Conservation (phyloP, 768 basidiomycete genomes). For the Auricularia cornea region DNA sequence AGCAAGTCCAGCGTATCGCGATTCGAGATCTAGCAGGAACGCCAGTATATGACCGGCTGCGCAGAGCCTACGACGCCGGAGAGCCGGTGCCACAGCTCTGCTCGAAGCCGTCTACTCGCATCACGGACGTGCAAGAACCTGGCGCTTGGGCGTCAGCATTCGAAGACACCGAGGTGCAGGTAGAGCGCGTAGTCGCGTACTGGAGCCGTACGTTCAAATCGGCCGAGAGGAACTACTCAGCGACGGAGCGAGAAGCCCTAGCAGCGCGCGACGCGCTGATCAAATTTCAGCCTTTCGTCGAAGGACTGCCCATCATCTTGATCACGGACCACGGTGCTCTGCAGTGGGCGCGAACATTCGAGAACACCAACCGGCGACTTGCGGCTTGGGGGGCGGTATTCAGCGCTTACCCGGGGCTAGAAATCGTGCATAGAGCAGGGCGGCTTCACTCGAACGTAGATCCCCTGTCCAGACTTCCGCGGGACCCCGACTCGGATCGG, state of each 20-base stretch:
- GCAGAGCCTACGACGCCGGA: slow-evolving; percentile 12
- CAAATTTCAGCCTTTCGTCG: slow-evolving; percentile 30
- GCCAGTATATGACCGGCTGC: slow-evolving; percentile 16
- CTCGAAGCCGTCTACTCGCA: slow-evolving; percentile 2
- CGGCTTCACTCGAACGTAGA: slow-evolving; percentile 34
- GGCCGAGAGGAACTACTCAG: too few relatives aligned
- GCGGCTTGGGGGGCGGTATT: slow-evolving; percentile 29
- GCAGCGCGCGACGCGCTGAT: too few relatives aligned
- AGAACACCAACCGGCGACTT: slow-evolving; percentile 30
- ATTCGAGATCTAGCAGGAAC: slow-evolving; percentile 23
- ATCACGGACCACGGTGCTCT: slow-evolving; percentile 22
- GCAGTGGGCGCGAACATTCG: slow-evolving; percentile 29
- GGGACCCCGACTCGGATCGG: slow-evolving; percentile 17
- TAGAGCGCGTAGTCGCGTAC: slow-evolving; percentile 25
- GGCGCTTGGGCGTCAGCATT: slow-evolving; percentile 13
- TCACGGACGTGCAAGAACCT: slow-evolving; percentile 1
- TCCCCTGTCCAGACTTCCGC: slow-evolving; percentile 26
- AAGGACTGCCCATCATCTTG: slow-evolving; percentile 24
- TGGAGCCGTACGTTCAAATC: slow-evolving; percentile 24
- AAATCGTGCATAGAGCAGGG: slow-evolving; percentile 32
- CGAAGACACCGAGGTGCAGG: slow-evolving; percentile 25
- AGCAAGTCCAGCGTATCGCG: slow-evolving; percentile 25
- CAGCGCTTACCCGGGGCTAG: slow-evolving; percentile 23
- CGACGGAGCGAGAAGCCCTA: too few relatives aligned
- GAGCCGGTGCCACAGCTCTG: slow-evolving; percentile 17